These are phyloP conservation scores for Brettanomyces nanus DNA, from an alignment of 805 yeast species.

Conservation along the genomic window DNA sequence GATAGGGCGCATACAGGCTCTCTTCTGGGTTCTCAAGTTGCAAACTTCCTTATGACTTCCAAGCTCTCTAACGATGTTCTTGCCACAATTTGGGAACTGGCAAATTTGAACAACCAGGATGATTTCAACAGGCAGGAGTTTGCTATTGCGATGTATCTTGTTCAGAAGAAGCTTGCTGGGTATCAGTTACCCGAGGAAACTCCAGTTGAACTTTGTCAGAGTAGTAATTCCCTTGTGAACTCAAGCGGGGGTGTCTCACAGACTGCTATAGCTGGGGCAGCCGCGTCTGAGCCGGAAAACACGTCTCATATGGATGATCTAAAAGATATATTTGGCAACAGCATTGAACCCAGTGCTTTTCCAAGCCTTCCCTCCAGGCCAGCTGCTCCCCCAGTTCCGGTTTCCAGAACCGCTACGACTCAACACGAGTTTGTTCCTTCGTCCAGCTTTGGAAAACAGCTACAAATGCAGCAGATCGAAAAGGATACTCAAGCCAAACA, in stretches of 20 bases:
- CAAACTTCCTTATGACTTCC: conserved; percentile 82
- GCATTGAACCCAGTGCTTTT: conserved; percentile 19
- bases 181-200: conserved; percentile 65
- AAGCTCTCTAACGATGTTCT: conserved; percentile 75
- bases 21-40: conserved; percentile 73
- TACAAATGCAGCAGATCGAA: conserved; percentile 29
- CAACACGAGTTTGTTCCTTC: conserved; percentile 61
- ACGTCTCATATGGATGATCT: conserved; percentile 55
- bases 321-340: conserved; percentile 44
- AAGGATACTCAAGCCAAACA: conserved; percentile 10
- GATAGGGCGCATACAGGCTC: conserved; percentile 59
- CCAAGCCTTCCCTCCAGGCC: conserved; percentile 24
- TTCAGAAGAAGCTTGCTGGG: conserved; percentile 78
- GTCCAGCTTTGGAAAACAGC: conserved; percentile 76
- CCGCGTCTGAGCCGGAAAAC: conserved; percentile 13
- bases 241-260: conserved; percentile 10
- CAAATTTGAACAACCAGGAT: conserved; percentile 85
- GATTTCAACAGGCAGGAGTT: conserved; percentile 75
- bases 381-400: conserved; percentile 25
- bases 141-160: conserved; percentile 87
- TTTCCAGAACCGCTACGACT: conserved; percentile 20
- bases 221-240: conserved; percentile 18
- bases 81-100: conserved; percentile 90
- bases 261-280: conserved; percentile 8
- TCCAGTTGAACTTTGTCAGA: conserved; percentile 48